These are phyloP conservation scores for Tricholoma sp. DNA, from an alignment of 768 basidiomycete genomes.

Conservation along the genomic window DNA sequence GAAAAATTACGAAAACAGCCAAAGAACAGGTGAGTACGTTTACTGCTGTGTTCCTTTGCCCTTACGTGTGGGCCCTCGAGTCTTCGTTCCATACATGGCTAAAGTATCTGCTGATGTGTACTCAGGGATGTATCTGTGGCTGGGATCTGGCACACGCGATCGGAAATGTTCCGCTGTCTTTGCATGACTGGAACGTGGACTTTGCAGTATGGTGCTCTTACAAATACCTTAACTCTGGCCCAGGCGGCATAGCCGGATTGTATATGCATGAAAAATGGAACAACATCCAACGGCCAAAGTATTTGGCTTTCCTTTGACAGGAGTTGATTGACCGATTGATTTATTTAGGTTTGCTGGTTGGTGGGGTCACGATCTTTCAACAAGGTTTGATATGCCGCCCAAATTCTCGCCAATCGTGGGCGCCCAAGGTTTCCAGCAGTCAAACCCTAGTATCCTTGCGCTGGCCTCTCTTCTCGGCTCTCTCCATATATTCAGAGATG, in stretches of 20 bases:
- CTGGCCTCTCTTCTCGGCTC: constrained; percentile 80
- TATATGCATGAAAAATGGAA: constrained; percentile 87
- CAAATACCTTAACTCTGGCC: constrained; percentile 96
- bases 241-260: constrained; percentile 94
- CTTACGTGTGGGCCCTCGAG: constrained; percentile 4
- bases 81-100: constrained; percentile 5
- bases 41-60: constrained; percentile 11
- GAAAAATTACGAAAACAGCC: constrained; percentile 76
- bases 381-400: constrained; percentile 88
- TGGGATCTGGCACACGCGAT: constrained; percentile 96
- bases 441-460: constrained; percentile 84
- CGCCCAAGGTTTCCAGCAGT: constrained; percentile 94
- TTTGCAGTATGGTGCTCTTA: constrained; percentile 99
- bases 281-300: constrained; percentile 58
- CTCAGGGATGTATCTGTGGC: constrained; percentile 87
- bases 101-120: constrained; percentile 10
- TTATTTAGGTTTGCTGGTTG: constrained; percentile 79
- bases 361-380: constrained; percentile 92
- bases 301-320: constrained; percentile 11
- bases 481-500: constrained; percentile 73
- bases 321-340: constrained; percentile 10
- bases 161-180: constrained; percentile 84
- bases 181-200: constrained; percentile 94
- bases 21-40: constrained; percentile 64
- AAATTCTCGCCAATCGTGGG: constrained; percentile 80